Evolutionary conservation across 2,329 filamentous ascomycete genomes (phyloP), one percentile per base, ranked within the genome.

Genomic region (Exophiala sp.): DNA sequence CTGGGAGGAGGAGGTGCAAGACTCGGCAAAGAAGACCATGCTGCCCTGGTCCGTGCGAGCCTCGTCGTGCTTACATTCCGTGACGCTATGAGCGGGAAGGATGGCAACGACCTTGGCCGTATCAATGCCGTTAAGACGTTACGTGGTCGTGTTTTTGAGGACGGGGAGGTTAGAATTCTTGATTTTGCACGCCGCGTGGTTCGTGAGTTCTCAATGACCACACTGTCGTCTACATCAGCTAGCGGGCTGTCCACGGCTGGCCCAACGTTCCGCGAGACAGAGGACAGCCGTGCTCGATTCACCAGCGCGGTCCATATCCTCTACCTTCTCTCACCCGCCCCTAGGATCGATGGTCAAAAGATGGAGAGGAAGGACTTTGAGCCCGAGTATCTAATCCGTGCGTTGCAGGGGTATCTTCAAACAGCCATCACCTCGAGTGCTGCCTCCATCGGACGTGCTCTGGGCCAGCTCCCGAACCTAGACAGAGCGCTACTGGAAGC

Each of bases 401-500:
- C 86, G 0, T 71, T 97, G 6, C 88, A 95, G 65, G 77, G 81
- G 0, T 95, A 95, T 63, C 78, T 97, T 43, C 84, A 89, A 46
- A 85, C 85, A 0, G 80, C 87, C 2, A 73, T 96, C 11, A 88
- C 90, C 53, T 84, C 84, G 39, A 90, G 87, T 32, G 75, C 91
- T 5, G 82, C 86, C 10, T 78, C 83, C 0, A 74, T 98, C 8
- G 76, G 85, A 1, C 77, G 89, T 18, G 83, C 87, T 0, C 75
- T 98, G 13, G 82, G 84, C 2, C 86, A 88, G 50, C 75, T 97
- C 2, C 87, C 91, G 0, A 85, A 79, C 0, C 76, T 97, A 23
- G 90, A 97, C 41, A 80, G 88, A 44, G 85, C 88, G 0, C 75
- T 97, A 1, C 74, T 80, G 13, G 93, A 97, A 62, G 81, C 95